phyloP scores from a whole-genome alignment of 495 filamentous ascomycete genomes.

The Thozetella sp. region DNA sequence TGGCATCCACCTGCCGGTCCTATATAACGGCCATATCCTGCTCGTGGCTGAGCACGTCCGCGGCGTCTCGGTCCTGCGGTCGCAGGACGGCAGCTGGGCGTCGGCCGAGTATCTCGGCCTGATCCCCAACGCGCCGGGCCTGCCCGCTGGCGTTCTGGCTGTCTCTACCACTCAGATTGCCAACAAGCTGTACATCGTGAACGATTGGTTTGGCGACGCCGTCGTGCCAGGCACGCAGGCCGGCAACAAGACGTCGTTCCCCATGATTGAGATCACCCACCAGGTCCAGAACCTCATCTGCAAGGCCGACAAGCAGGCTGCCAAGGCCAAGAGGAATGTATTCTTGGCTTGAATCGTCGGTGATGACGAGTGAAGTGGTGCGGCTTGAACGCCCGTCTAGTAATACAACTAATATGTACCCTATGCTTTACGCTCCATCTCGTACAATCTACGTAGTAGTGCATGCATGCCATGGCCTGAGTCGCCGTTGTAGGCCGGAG shows the following conservation, averaged over 20 bases:
- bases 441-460: no score
- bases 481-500: no score
- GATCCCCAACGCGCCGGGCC: slow-evolving; percentile 18
- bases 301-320: neutral
- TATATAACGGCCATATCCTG: slow-evolving; percentile 25
- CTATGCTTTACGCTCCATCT: no score
- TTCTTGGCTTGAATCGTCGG: neutral
- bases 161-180: slow-evolving; percentile 25
- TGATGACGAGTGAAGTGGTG: neutral
- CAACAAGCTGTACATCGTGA: slow-evolving; percentile 22
- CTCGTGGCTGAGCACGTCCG: slow-evolving; percentile 24
- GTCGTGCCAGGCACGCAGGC: slow-evolving; percentile 24
- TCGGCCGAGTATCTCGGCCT: slow-evolving; percentile 29
- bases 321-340: slow-evolving; percentile 4
- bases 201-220: slow-evolving; percentile 27
- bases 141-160: slow-evolving; percentile 14
- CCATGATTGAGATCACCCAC: slow-evolving; percentile 29
- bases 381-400: neutral
- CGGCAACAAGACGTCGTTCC: slow-evolving; percentile 29
- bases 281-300: slow-evolving; percentile 10
- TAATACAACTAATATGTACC: no score
- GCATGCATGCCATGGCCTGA: no score
- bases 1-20: slow-evolving; percentile 27
- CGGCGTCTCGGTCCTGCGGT: slow-evolving; percentile 32
- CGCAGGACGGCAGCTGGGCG: slow-evolving; percentile 27